phyloP scores from a whole-genome alignment of 768 basidiomycete genomes.

The Guyanaporus albipodus region DNA sequence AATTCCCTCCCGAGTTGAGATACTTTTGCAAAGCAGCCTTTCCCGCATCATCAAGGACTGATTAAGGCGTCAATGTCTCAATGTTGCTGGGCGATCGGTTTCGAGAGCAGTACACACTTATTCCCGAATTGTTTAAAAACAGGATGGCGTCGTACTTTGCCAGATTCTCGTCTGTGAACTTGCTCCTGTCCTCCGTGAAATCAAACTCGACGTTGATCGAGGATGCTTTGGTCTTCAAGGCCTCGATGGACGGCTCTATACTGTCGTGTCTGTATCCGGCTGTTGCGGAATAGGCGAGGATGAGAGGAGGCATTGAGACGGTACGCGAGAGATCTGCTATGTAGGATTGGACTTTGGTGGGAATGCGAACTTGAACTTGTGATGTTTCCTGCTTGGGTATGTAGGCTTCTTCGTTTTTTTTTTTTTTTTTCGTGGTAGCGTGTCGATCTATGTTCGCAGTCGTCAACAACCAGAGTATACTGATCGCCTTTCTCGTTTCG shows the following conservation, averaged over 20 bases:
- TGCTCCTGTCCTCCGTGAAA: slow-evolving; percentile 55
- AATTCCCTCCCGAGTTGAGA: slow-evolving; percentile 65
- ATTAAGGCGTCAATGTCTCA: background rate
- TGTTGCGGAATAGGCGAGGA: slow-evolving; percentile 64
- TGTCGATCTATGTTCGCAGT: background rate
- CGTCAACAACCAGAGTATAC: slow-evolving; percentile 4
- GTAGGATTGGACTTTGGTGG: slow-evolving; percentile 22
- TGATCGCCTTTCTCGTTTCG: slow-evolving; percentile 12
- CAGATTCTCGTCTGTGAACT: slow-evolving; percentile 55
- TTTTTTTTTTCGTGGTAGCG: slow-evolving; percentile 1
- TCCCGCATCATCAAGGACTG: slow-evolving; percentile 55
- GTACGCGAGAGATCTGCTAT: no score
- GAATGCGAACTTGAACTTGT: slow-evolving; percentile 10
- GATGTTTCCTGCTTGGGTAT: background rate
- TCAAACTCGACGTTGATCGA: slow-evolving; percentile 53
- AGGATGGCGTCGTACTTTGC: slow-evolving; percentile 59
- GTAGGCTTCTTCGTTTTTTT: background rate
- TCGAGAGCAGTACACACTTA: slow-evolving; percentile 42
- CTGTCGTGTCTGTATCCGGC: slow-evolving; percentile 66
- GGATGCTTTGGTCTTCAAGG: slow-evolving; percentile 44
- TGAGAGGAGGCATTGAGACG: slow-evolving; percentile 31
- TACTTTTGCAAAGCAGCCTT: slow-evolving; percentile 62
- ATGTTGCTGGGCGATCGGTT: background rate
- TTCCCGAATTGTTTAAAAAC: slow-evolving; percentile 67
- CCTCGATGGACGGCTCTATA: slow-evolving; percentile 65